Evolutionary conservation across 352 stramenopile species (phyloP), one percentile per base, ranked within the genome.

Genomic region (Thalassiosira pacifica): DNA sequence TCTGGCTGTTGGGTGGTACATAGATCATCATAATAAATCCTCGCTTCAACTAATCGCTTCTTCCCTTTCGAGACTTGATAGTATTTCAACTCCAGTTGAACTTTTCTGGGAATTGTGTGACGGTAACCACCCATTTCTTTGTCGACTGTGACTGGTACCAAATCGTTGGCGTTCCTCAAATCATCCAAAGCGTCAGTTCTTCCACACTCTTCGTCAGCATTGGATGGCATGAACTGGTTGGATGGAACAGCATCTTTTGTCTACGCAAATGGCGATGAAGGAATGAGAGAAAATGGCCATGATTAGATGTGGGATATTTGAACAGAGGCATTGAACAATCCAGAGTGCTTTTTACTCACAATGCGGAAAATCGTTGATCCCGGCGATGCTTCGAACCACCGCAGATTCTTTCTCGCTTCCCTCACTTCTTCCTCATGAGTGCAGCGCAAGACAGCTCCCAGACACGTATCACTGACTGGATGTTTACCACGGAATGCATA

Each of bases 401-500:
- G 82, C 34, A 89, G 72, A 22, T 88, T 83, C 32, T 86, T 72
- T 75, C 80, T 83, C 55, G 78, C 53, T 59, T 86, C 80, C 13
- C 79, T 75, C 1, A 96, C 73, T 68, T 93, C 63, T 85, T 97
- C 94, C 70, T 97, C 97, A 81, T 97, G 99, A 0, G 92, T 89
- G 82, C 97, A 99, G 9, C 95, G 92, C 16, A 99, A 88, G 52
- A 93, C 37, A 29, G 87, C 66, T 75, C 82, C 75, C 40, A 74
- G 32, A 72, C 84, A 92, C 22, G 42, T 69, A 53, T 92, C 87
- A 42, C 72, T 83, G 13, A 82, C 66, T 70, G 59, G 80, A 29
- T 40, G 5, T 31, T 60, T 67, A 24, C 72, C 72, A 53, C 19
- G 16, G 61, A 88, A 77, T 66, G 48, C 48, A 75, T 97, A 98